phyloP scores from a whole-genome alignment of 2,329 filamentous ascomycete species.

The Decorospora gaudefroyi region DNA sequence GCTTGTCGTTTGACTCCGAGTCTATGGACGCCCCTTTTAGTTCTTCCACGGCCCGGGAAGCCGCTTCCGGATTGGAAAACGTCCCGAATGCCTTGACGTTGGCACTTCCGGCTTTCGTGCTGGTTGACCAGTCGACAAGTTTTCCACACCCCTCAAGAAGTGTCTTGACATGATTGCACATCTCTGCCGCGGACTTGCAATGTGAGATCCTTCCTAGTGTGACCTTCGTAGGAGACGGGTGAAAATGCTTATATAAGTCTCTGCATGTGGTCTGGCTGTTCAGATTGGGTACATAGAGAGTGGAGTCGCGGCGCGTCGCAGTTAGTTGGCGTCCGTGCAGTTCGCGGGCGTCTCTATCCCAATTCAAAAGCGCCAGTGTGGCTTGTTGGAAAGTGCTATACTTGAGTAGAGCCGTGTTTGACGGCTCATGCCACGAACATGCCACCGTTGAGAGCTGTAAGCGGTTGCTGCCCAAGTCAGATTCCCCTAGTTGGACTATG shows the following conservation, averaged over 20 bases:
- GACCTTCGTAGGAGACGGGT: slow-evolving; percentile 1
- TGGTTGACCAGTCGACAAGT: not conserved
- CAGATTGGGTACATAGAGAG: slow-evolving; percentile 1
- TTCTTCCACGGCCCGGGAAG: not conserved
- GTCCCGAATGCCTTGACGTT: too few relatives aligned
- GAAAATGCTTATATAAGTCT: slow-evolving; percentile 1
- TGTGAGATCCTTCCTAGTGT: slow-evolving; percentile 1
- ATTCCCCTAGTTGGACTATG: too few relatives aligned
- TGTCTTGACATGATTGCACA: not conserved
- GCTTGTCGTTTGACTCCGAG: not conserved
- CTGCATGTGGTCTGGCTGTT: not conserved
- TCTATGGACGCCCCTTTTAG: not conserved
- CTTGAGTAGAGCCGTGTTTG: slow-evolving; percentile 3
- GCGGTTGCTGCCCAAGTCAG: slow-evolving; percentile 22
- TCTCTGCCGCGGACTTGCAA: not conserved
- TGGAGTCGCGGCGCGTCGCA: not conserved
- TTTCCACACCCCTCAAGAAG: slow-evolving; percentile 2
- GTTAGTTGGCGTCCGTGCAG: not conserved
- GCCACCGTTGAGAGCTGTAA: slow-evolving; percentile 22
- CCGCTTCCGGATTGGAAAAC: slow-evolving; percentile 3
- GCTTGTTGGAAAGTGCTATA: not conserved
- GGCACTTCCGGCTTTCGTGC: slow-evolving; percentile 1
- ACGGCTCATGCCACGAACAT: slow-evolving; percentile 15
- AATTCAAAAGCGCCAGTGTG: slow-evolving; percentile 1
- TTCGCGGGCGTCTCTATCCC: not conserved